Base-by-base conservation (phyloP, 2,329 filamentous ascomycete species). In the Colletotrichum incanum region DNA sequence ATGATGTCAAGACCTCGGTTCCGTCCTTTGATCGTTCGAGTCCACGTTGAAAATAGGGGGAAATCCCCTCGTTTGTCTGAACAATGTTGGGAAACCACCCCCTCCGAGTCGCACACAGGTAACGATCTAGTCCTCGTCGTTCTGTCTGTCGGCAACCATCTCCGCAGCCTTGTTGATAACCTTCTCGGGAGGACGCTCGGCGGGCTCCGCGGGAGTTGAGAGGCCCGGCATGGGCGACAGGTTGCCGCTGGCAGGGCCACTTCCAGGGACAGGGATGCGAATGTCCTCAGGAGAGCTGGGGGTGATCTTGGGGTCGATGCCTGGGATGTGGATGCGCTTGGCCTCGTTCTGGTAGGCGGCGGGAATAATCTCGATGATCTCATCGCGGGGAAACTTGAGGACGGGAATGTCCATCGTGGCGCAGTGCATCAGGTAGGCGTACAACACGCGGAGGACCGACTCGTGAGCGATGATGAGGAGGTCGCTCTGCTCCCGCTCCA, bases 281-380 rank as follows among this genome's bases (percentile, higher is more conserved):
- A 96, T 92, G 74, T 95, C 93, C 82, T 97, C 92, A 0, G 95
- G 94, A 1, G 93, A 95, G 62, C 89, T 89, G 2, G 94, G 93
- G 18, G 97, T 89, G 63, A 95, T 91, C 61, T 89, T 87, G 16
- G 89, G 87, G 71, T 91, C 87, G 34, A 91, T 82, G 4, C 88
- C 88, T 6, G 94, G 93, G 74, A 99, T 97, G 77, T 93, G 92
- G 77, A 99, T 95, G 70, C 95, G 92, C 81, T 94, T 96, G 26
- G 96, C 94, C 82, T 96, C 93, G 79, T 99, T 99, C 84, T 98
- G 96, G 83, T 99, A 99, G 41, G 94, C 96, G 23, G 96, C 95
- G 3, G 96, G 97, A 71, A 98, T 97, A 80, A 99, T 98, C 86
- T 99, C 96, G 76, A 99, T 98, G 79, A 99, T 98, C 81, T 99